Evolutionary conservation across 768 basidiomycete genomes (phyloP), one percentile per base, ranked within the genome.

Genomic region (Collybiopsis luxurians): DNA sequence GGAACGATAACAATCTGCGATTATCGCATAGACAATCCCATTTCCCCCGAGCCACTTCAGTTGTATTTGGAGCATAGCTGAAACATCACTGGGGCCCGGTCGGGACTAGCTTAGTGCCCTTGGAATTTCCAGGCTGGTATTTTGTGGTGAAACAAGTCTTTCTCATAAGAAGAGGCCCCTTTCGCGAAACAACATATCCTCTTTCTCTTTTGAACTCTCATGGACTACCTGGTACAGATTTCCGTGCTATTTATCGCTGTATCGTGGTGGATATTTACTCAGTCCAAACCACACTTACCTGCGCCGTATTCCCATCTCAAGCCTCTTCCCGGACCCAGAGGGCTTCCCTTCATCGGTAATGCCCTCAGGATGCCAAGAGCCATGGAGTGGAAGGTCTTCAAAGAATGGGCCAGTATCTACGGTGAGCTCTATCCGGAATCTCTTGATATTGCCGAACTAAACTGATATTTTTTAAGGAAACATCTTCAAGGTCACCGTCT

Each of bases 391-490:
- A 31, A 69, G 13, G 62, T 55, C 5, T 71, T 67, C 52, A 62
- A 64, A 24, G 61, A 72, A 47, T 72, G 70, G 73, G 59, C 55
- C 6, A 68, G 67, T 43, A 59, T 62, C 19, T 74, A 72, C 56
- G 71, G 72, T 71, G 43, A 1, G n/a, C n/a, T n/a, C n/a, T n/a
- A 26, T 56, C n/a, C 3, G 23, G 49, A 13, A 13, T 48, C 17
- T 26, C 43, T 44, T 23, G n/a, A n/a, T n/a, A n/a, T n/a, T n/a
- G n/a, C n/a, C n/a, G n/a, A n/a, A n/a, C n/a, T 21, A 5, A 34
- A 34, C 28, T 30, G 10, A 5, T 17, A 30, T 15, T 17, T 48
- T 23, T 15, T 17, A 28, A 49, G 48, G 48, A 21, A 49, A 49
- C 19, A 49, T 49, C n/a, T 49, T 49, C 48, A 34, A 36, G 12